Conservation (phyloP, 2,329 filamentous ascomycete genomes). For the Decorospora gaudefroyi region DNA sequence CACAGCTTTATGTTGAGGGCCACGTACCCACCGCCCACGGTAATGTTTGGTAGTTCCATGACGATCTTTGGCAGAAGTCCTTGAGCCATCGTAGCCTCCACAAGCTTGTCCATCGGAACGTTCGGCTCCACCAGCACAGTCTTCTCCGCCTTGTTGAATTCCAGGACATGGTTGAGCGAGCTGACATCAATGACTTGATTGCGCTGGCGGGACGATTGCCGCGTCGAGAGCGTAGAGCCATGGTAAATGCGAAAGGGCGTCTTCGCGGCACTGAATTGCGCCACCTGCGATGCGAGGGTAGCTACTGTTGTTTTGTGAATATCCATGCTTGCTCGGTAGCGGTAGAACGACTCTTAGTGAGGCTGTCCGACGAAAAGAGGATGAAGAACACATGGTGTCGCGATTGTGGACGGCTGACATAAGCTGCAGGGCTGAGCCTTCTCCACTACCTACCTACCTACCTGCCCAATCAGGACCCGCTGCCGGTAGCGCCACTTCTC, state of each 20-base stretch:
- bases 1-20: not conserved
- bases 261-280: slow-evolving; percentile 51
- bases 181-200: slow-evolving; percentile 56
- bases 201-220: slow-evolving; percentile 49
- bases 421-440: slow-evolving; percentile 33
- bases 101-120: slow-evolving; percentile 68
- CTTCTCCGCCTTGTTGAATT: slow-evolving; percentile 49
- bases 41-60: slow-evolving; percentile 74
- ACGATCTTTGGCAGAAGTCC: slow-evolving; percentile 67
- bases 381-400: slow-evolving; percentile 10
- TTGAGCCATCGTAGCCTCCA: slow-evolving; percentile 60
- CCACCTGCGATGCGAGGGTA: slow-evolving; percentile 44
- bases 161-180: slow-evolving; percentile 54
- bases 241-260: slow-evolving; percentile 61
- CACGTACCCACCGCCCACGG: slow-evolving; percentile 62
- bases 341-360: not conserved
- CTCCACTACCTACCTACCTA: slow-evolving; percentile 29
- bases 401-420: slow-evolving; percentile 17
- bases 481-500: slow-evolving; percentile 8
- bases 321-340: slow-evolving; percentile 27
- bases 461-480: slow-evolving; percentile 4
- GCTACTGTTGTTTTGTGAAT: slow-evolving; percentile 33
- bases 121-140: slow-evolving; percentile 67
- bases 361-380: slow-evolving; percentile 3
- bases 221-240: slow-evolving; percentile 61